These are phyloP conservation scores for Colletotrichum lentis DNA, from an alignment of 2,329 filamentous ascomycete genomes.

Conservation along the genomic window DNA sequence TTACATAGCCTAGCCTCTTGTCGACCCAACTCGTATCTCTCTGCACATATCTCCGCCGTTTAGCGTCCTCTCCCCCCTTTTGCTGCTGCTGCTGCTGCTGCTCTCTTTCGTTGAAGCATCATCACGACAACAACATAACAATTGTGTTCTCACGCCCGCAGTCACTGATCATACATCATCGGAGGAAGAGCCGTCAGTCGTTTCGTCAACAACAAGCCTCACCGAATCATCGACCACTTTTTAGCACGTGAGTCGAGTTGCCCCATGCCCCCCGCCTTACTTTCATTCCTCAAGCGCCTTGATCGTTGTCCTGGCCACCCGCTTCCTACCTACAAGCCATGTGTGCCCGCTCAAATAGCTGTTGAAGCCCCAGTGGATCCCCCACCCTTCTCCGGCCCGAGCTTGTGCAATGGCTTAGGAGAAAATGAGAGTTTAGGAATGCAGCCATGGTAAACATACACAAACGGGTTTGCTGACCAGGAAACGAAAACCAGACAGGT, in stretches of 20 bases:
- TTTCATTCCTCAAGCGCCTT: constrained; percentile 23
- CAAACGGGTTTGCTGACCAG: constrained; percentile 31
- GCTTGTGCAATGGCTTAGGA: background rate
- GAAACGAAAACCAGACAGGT: constrained; percentile 24
- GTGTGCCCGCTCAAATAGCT: constrained; percentile 17
- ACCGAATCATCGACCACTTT: background rate
- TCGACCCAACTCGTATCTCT: constrained; percentile 2
- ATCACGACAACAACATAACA: background rate
- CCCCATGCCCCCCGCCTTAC: background rate
- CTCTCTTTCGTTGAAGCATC: constrained; percentile 4
- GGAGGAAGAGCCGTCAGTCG: background rate
- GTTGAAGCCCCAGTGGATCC: constrained; percentile 8
- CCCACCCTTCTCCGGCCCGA: background rate
- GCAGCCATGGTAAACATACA: constrained; percentile 25
- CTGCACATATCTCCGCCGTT: constrained; percentile 23
- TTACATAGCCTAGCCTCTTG: constrained; percentile 23
- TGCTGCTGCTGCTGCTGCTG: background rate
- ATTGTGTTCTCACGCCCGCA: background rate
- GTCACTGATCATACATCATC: constrained; percentile 24
- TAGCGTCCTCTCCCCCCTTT: background rate
- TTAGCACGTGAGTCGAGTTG: constrained; percentile 24
- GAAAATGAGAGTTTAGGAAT: constrained; percentile 34
- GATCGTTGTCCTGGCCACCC: background rate
- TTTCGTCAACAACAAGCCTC: constrained; percentile 13
- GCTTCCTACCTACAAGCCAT: background rate